phyloP scores from a whole-genome alignment of 2,329 filamentous ascomycete genomes.

The Colletotrichum musicola region DNA sequence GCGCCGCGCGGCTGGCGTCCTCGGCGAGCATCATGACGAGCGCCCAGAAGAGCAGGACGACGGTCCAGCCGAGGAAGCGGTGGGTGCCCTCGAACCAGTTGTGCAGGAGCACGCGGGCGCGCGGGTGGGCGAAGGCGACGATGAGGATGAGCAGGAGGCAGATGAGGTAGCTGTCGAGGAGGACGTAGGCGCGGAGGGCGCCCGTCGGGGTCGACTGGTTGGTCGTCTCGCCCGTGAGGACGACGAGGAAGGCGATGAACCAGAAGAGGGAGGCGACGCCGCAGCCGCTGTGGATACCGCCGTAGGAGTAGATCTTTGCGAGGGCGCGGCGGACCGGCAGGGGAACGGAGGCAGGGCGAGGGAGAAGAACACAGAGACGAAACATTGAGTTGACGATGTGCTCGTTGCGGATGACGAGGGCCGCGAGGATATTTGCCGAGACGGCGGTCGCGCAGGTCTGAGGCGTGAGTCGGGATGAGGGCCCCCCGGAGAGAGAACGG shows the following conservation, averaged over 20 bases:
- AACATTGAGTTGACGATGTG: constrained; percentile 65
- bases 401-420: constrained; percentile 67
- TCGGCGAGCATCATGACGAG: constrained; percentile 67
- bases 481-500: constrained; percentile 34
- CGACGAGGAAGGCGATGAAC: constrained; percentile 58
- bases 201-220: constrained; percentile 49
- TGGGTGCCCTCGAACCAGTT: constrained; percentile 79
- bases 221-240: constrained; percentile 41
- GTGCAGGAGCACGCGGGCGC: constrained; percentile 72
- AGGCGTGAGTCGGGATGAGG: constrained; percentile 28
- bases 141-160: constrained; percentile 70
- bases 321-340: constrained; percentile 61
- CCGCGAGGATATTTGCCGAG: constrained; percentile 58
- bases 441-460: constrained; percentile 50
- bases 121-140: constrained; percentile 73
- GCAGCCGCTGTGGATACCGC: constrained; percentile 64
- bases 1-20: constrained; percentile 55
- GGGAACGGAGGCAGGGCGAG: constrained; percentile 57
- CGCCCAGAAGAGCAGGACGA: constrained; percentile 72
- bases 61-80: constrained; percentile 79
- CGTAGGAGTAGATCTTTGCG: constrained; percentile 66
- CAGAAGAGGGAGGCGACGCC: constrained; percentile 63
- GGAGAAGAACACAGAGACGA: constrained; percentile 57
- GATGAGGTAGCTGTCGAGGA: constrained; percentile 69
- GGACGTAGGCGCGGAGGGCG: constrained; percentile 51